Evolutionary conservation across 2,329 filamentous ascomycete species (phyloP).

Genomic region (Hymenoscyphus repandus): DNA sequence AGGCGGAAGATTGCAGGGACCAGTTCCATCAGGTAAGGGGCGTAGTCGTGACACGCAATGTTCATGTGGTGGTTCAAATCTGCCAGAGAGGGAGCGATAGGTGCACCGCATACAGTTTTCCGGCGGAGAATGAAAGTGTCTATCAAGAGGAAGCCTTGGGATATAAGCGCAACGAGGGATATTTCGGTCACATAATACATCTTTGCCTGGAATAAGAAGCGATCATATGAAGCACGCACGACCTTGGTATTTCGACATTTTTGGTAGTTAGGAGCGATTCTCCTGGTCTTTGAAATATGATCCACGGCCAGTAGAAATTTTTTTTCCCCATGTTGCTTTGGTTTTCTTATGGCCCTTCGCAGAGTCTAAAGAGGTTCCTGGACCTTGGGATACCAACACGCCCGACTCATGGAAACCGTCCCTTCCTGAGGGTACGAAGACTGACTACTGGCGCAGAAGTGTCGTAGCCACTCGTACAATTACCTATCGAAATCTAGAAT

Average conservation of each 20-base stretch:
- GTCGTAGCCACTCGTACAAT: constrained; percentile 3
- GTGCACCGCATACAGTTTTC: neutral
- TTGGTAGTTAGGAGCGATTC: constrained; percentile 9
- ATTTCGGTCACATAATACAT: neutral
- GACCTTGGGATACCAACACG: constrained; percentile 22
- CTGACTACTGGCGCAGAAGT: constrained; percentile 22
- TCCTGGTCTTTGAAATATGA: constrained; percentile 20
- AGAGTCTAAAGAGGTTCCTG: constrained; percentile 20
- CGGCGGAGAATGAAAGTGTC: neutral
- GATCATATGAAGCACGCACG: too few relatives aligned
- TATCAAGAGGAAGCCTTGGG: neutral
- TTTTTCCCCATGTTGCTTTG: constrained; percentile 14
- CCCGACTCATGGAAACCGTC: constrained; percentile 15
- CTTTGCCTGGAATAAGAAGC: neutral
- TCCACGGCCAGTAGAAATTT: constrained; percentile 14
- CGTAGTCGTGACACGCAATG: constrained; percentile 8
- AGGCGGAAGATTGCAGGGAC: constrained; percentile 1
- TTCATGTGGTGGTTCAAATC: neutral
- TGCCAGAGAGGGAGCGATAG: neutral
- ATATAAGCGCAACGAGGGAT: neutral
- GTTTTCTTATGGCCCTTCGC: constrained; percentile 13
- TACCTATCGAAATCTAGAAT: constrained; percentile 21
- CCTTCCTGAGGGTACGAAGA: constrained; percentile 18
- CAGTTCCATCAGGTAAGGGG: neutral
- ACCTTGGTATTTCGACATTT: constrained; percentile 12